Base-by-base conservation (phyloP, 2,329 filamentous ascomycete genomes). In the Sporothrix phasma region DNA sequence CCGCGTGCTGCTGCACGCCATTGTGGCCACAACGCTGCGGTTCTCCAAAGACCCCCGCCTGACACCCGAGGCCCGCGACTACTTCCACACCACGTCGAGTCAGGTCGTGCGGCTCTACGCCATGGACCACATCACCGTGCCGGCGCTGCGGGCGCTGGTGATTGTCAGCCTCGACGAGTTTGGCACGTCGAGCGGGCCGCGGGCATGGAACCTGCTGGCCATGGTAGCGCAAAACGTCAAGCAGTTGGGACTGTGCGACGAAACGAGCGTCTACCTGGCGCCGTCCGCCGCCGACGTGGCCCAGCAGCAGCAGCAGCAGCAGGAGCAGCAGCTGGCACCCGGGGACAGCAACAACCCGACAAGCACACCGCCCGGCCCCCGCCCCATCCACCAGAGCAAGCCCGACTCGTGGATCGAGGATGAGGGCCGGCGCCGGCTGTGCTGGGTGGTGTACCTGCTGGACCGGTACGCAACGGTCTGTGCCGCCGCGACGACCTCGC, bases 371-470 rank as follows among this genome's bases (percentile, higher is more conserved):
- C 51, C 19, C 2, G 51, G 51, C 11, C 51, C 96, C 47, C 82
- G 92, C 63, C 90, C 91, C 22, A 92, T 92, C 77, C 86, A 92
- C 2, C 78, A 96, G 0, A 88, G 90, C 0, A 90, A 95, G 66
- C 84, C 92, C 0, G 86, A 85, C 60, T 89, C 91, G 66, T 96
- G 92, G 75, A 88, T 96, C 63, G 92, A 96, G 72, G 92, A 96
- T 66, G 92, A 97, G 74, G 88, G 89, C 41, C 81, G 92, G 26
- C 83, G 92, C 26, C 81, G 92, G 31, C 78, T 96, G 1, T 96
- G 96, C 74, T 97, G 92, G 92, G 93, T 94, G 86, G 87, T 96
- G 11, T 97, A 96, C 72, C 77, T 96, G 10, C 80, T 97, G 8
- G 92, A 97, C 73, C 83, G 92, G 59, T 96, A 96, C 72, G 91